Percentiles rank a stretch among this genome's conserved stretches.
Evolutionary conservation across 345 rosid genomes (phyloP).

Genomic region (Physaria fendleri): DNA sequence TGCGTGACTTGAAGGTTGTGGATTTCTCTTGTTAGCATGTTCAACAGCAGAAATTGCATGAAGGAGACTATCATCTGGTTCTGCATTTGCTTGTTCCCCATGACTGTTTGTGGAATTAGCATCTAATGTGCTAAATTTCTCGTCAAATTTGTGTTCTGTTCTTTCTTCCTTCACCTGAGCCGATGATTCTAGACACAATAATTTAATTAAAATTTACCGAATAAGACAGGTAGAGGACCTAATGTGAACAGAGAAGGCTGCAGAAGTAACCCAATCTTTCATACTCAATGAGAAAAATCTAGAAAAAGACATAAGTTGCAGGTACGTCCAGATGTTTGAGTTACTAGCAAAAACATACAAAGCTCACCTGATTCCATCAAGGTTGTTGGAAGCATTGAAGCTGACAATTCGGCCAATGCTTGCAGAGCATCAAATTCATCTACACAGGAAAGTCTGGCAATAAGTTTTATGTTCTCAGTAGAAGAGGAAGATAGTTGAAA

Average conservation of each 20-base stretch:
- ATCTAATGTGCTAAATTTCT: slow-evolving; percentile 48
- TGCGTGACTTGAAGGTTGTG: slow-evolving; percentile 45
- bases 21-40: slow-evolving; percentile 35
- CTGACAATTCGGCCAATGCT: slow-evolving; percentile 72
- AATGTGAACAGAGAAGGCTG: neutral
- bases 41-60: slow-evolving; percentile 34
- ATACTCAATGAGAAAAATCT: slow-evolving; percentile 12
- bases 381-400: slow-evolving; percentile 43
- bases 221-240: neutral
- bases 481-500: neutral
- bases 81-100: slow-evolving; percentile 36
- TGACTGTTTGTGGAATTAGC: slow-evolving; percentile 39
- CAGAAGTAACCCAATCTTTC: neutral
- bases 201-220: neutral
- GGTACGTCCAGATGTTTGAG: slow-evolving; percentile 1
- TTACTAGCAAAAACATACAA: too few species aligned
- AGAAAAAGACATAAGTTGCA: neutral
- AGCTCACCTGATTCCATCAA: slow-evolving; percentile 65
- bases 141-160: slow-evolving; percentile 38
- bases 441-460: slow-evolving; percentile 23
- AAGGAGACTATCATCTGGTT: slow-evolving; percentile 39
- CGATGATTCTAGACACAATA: slow-evolving; percentile 52
- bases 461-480: slow-evolving; percentile 1
- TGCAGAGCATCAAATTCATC: slow-evolving; percentile 81
- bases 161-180: slow-evolving; percentile 63